Conservation (phyloP, 1,284 basidiomycete species). For the Pseudozyma pruni region DNA sequence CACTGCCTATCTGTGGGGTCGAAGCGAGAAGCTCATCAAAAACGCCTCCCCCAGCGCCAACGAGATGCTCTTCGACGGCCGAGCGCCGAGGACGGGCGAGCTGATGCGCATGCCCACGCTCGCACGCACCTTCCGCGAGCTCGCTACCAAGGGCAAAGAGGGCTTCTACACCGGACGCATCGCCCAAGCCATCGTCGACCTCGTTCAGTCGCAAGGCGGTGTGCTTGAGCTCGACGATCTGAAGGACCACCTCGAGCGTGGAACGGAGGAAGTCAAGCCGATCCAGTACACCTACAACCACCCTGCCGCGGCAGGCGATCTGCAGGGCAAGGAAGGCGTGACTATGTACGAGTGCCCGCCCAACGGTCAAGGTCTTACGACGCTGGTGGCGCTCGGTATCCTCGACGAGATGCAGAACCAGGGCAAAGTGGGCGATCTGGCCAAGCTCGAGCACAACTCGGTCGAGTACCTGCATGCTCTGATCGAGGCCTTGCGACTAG, state of each 20-base stretch:
- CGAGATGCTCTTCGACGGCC: conserved; percentile 82
- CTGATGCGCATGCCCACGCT: conserved; percentile 74
- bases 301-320: conserved; percentile 35
- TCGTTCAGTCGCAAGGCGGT: conserved; percentile 78
- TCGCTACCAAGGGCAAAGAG: conserved; percentile 83
- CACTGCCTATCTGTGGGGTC: conserved; percentile 74
- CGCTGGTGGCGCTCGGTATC: conserved; percentile 89
- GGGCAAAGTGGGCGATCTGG: conserved; percentile 77
- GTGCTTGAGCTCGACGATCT: conserved; percentile 90
- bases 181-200: conserved; percentile 86
- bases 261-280: conserved; percentile 83
- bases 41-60: conserved; percentile 81
- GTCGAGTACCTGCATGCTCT: conserved; percentile 86
- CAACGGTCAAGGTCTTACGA: conserved; percentile 95
- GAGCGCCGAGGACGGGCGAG: conserved; percentile 73
- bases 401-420: conserved; percentile 84
- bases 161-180: conserved; percentile 92
- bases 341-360: conserved; percentile 79
- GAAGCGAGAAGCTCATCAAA: conserved; percentile 79
- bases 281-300: conserved; percentile 85
- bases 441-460: conserved; percentile 86
- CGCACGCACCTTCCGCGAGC: conserved; percentile 81
- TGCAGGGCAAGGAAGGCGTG: conserved; percentile 71
- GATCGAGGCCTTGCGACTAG: conserved; percentile 81
- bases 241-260: conserved; percentile 73